These are phyloP conservation scores for Acacia concinna DNA, from an alignment of 331 rosid genomes.

Conservation along the genomic window DNA sequence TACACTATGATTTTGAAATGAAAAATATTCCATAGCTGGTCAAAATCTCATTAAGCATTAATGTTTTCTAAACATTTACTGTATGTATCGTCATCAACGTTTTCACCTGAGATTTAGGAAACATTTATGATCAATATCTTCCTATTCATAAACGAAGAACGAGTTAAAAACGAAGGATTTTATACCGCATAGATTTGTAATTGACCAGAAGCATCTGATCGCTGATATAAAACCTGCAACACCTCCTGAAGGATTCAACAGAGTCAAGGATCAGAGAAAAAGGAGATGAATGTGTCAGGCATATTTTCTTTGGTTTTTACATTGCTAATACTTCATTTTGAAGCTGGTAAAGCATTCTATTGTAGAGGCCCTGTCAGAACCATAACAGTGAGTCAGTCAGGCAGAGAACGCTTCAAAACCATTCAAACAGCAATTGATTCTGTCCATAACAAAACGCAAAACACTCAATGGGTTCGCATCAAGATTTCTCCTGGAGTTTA, in stretches of 20 bases:
- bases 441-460: conserved; percentile 20
- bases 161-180: neutral
- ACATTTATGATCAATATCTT: neutral
- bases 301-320: neutral
- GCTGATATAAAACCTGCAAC: neutral
- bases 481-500: conserved; percentile 43
- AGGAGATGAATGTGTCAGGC: neutral
- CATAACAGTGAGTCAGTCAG: conserved; percentile 31
- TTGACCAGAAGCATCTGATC: neutral
- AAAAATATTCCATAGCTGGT: neutral
- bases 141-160: neutral
- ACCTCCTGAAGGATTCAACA: neutral
- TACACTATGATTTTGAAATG: neutral
- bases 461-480: conserved; percentile 42
- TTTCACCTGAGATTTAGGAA: neutral
- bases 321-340: neutral
- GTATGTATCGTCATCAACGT: neutral
- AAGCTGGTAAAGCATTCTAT: conserved; percentile 27
- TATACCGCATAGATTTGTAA: neutral
- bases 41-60: neutral
- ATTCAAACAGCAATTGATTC: conserved; percentile 53
- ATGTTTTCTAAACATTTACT: no score
- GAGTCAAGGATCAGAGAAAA: neutral
- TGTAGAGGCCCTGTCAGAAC: conserved; percentile 28
- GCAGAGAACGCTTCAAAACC: conserved; percentile 37